phyloP scores from a whole-genome alignment of 148 eudicot species.

The Diospyros kaki region DNA sequence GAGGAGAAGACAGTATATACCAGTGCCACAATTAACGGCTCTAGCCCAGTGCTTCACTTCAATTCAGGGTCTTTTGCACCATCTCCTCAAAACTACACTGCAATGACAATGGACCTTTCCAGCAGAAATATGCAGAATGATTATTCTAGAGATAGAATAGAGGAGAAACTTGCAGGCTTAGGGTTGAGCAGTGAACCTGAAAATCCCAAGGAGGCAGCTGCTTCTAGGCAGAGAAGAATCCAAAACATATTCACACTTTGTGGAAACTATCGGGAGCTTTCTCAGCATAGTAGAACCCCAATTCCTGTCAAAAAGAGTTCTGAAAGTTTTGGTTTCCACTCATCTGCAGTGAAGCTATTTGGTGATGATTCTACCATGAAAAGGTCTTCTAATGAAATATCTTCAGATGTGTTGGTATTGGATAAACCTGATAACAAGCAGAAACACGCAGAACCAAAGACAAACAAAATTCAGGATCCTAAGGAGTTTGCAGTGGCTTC shows the following conservation, averaged over 20 bases:
- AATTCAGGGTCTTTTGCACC: constrained; percentile 4
- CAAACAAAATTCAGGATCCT: background rate
- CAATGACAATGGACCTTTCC: background rate
- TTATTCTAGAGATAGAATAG: constrained; percentile 11
- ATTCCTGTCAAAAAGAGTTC: constrained; percentile 21
- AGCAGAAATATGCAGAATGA: constrained; percentile 9
- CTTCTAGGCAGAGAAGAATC: constrained; percentile 55
- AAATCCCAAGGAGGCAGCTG: constrained; percentile 20
- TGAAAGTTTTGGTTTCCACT: constrained; percentile 19
- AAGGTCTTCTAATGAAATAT: background rate
- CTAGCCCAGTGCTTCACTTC: constrained; percentile 8
- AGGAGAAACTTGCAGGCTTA: background rate
- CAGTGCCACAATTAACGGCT: background rate
- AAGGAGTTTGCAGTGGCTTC: constrained; percentile 12
- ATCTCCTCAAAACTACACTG: constrained; percentile 1
- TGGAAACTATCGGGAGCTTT: constrained; percentile 78
- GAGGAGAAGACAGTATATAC: constrained; percentile 58
- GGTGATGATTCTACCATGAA: constrained; percentile 8
- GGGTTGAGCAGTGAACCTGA: constrained; percentile 13
- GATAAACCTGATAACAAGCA: constrained; percentile 3
- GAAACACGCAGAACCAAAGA: constrained; percentile 1
- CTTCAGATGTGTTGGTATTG: background rate
- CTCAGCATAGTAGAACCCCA: constrained; percentile 36
- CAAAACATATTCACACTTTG: constrained; percentile 84
- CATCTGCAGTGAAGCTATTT: constrained; percentile 16